Evolutionary conservation across 768 basidiomycete species (phyloP).

Genomic region (Sarcomyxa edulis): DNA sequence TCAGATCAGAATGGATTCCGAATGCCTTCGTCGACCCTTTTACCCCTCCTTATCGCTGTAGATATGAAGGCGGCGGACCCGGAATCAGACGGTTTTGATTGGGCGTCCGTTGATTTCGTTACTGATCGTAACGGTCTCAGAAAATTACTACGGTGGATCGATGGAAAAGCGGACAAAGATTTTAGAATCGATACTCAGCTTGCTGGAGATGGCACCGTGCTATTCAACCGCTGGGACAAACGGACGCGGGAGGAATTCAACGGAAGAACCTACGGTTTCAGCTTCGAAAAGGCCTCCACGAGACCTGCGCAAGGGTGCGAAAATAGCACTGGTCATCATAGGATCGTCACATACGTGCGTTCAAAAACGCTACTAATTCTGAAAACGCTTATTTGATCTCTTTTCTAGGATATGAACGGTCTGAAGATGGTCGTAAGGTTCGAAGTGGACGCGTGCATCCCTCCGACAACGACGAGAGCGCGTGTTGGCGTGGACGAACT

Average conservation of each 20-base stretch:
- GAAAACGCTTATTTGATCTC: background rate
- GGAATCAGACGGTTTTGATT: slow-evolving; percentile 28
- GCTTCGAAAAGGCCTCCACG: slow-evolving; percentile 57
- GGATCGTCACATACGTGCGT: slow-evolving; percentile 59
- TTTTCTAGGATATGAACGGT: slow-evolving; percentile 47
- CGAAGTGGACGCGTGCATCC: slow-evolving; percentile 47
- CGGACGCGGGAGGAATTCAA: slow-evolving; percentile 25
- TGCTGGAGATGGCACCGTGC: slow-evolving; percentile 48
- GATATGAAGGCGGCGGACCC: slow-evolving; percentile 33
- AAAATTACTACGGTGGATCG: slow-evolving; percentile 58
- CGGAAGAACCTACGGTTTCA: slow-evolving; percentile 48
- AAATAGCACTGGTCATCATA: slow-evolving; percentile 50
- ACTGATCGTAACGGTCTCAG: slow-evolving; percentile 65
- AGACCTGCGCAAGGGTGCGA: slow-evolving; percentile 42
- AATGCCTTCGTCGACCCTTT: slow-evolving; percentile 28
- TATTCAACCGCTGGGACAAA: slow-evolving; percentile 58
- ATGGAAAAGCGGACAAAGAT: slow-evolving; percentile 29
- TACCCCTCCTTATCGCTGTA: slow-evolving; percentile 59
- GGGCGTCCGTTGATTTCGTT: slow-evolving; percentile 41
- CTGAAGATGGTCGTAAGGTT: slow-evolving; percentile 55
- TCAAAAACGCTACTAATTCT: background rate
- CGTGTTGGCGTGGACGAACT: slow-evolving; percentile 29
- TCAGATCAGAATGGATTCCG: slow-evolving; percentile 56
- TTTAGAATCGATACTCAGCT: slow-evolving; percentile 73
- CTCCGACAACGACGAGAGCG: slow-evolving; percentile 15